Percentiles rank a stretch among this genome's conserved stretches.
These are phyloP conservation scores for Debaryomyces subglobosus DNA, from an alignment of 1,139 yeast genomes.

Conservation along the genomic window DNA sequence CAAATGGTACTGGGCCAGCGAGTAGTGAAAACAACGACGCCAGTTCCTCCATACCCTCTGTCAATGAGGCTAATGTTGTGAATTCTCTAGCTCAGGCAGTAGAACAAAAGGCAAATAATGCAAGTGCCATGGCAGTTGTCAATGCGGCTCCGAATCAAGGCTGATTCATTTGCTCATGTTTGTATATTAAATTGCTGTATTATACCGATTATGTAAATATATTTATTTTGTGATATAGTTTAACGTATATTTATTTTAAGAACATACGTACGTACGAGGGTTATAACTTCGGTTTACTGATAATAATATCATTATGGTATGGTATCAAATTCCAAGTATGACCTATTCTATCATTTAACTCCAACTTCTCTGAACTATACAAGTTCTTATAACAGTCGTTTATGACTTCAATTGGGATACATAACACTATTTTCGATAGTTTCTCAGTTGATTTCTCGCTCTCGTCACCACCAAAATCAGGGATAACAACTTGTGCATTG, in stretches of 20 bases:
- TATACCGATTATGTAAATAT: slow-evolving; percentile 1
- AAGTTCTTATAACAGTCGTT: slow-evolving; percentile 19
- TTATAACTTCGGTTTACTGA: slow-evolving; percentile 18
- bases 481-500: slow-evolving; percentile 50
- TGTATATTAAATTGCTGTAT: slow-evolving; percentile 1
- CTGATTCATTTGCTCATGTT: slow-evolving; percentile 1
- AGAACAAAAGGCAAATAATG: slow-evolving; percentile 20
- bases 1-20: slow-evolving; percentile 9
- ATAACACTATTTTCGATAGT: slow-evolving; percentile 29
- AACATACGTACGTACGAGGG: background rate
- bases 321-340: slow-evolving; percentile 29
- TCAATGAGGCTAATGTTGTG: slow-evolving; percentile 22
- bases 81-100: slow-evolving; percentile 23
- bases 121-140: slow-evolving; percentile 7
- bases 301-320: slow-evolving; percentile 25
- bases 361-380: slow-evolving; percentile 2
- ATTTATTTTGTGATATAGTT: slow-evolving; percentile 1
- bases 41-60: slow-evolving; percentile 15
- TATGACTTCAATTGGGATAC: slow-evolving; percentile 34
- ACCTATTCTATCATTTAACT: slow-evolving; percentile 21
- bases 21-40: slow-evolving; percentile 9
- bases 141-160: slow-evolving; percentile 7
- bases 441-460: slow-evolving; percentile 26
- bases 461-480: slow-evolving; percentile 13
- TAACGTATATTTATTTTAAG: background rate